Conservation (phyloP, 2,329 filamentous ascomycete genomes). For the Fusarium poae region DNA sequence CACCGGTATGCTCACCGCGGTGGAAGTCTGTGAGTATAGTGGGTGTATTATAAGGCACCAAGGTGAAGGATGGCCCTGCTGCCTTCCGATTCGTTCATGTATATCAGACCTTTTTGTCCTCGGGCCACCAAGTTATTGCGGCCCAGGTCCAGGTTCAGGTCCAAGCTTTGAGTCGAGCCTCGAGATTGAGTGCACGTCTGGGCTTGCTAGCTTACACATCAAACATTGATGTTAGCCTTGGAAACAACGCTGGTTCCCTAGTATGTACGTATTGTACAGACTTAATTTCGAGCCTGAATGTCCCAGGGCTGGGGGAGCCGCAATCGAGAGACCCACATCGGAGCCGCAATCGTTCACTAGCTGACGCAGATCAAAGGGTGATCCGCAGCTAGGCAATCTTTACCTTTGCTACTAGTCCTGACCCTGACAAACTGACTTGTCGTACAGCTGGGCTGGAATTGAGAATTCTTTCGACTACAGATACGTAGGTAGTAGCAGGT, state of each 20-base stretch:
- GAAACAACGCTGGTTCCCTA: constrained; percentile 3
- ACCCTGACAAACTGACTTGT: constrained; percentile 1
- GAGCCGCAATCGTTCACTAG: constrained; percentile 45
- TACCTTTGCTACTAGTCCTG: constrained; percentile 2
- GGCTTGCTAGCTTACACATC: constrained; percentile 20
- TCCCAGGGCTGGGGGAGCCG: constrained; percentile 45
- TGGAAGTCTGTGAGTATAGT: constrained; percentile 1
- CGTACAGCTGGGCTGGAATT: constrained; percentile 36
- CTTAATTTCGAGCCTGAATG: constrained; percentile 33
- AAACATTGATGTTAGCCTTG: constrained; percentile 26
- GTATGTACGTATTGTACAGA: not conserved
- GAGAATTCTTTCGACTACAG: not conserved
- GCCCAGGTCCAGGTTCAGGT: not conserved
- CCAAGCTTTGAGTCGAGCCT: constrained; percentile 18
- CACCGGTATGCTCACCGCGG: constrained; percentile 34
- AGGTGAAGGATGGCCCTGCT: not conserved
- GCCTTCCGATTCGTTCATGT: constrained; percentile 31
- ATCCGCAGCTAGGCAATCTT: constrained; percentile 44
- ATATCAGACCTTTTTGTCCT: constrained; percentile 17
- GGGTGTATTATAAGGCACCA: not conserved
- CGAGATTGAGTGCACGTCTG: constrained; percentile 10
- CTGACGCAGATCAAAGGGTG: constrained; percentile 45
- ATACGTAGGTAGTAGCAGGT: not conserved
- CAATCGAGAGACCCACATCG: constrained; percentile 45
- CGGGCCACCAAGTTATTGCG: not conserved